Evolutionary conservation across 2,329 filamentous ascomycete species (phyloP).

Genomic region (Cercospora zeae-maydis): DNA sequence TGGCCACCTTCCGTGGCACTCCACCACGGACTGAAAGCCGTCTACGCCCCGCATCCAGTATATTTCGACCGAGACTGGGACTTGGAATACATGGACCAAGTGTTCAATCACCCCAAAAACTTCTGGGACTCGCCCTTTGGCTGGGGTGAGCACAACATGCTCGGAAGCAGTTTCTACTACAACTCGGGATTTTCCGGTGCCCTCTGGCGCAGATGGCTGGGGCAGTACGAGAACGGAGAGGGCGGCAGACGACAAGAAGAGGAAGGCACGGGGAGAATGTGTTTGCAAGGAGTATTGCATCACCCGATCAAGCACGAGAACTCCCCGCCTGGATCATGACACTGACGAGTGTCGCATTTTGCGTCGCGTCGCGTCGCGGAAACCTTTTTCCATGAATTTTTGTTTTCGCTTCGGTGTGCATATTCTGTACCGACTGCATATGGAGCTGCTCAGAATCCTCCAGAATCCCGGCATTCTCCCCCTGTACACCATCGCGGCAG

Average conservation of each 20-base stretch:
- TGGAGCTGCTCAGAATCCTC: background rate
- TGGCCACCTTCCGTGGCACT: conserved; percentile 69
- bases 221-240: conserved; percentile 44
- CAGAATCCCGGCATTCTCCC: background rate
- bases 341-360: background rate
- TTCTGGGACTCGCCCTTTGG: conserved; percentile 48
- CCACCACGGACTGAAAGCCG: conserved; percentile 73
- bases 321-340: conserved; percentile 29
- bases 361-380: background rate
- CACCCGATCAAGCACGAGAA: conserved; percentile 51
- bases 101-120: conserved; percentile 49
- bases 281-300: conserved; percentile 44
- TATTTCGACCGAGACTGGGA: conserved; percentile 74
- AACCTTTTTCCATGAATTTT: background rate
- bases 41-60: conserved; percentile 73
- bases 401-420: conserved; percentile 1
- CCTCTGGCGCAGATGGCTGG: conserved; percentile 50
- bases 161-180: conserved; percentile 52
- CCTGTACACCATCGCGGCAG: conserved; percentile 5
- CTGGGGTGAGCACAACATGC: conserved; percentile 52
- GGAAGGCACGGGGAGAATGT: conserved; percentile 45
- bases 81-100: conserved; percentile 44
- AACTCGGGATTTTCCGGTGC: conserved; percentile 48
- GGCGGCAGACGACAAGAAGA: conserved; percentile 37
- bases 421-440: conserved; percentile 9